Percentiles rank a stretch among this genome's conserved stretches.
These are phyloP conservation scores for Apiotrichum siamense DNA, from an alignment of 1,284 basidiomycete genomes.

Conservation along the genomic window DNA sequence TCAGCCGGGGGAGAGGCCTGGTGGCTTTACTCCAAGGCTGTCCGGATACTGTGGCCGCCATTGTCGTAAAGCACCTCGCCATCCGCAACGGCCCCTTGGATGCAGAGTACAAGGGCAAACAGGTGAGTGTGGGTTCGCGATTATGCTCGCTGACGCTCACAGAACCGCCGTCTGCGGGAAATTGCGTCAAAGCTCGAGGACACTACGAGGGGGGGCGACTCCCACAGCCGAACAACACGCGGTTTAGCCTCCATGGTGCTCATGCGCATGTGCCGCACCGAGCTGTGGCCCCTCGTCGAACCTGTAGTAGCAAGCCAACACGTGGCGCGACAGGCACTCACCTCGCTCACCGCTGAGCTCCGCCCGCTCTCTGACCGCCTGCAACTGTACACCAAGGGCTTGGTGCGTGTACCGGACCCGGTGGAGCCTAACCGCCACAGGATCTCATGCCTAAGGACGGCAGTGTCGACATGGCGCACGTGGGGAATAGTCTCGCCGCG, in stretches of 20 bases:
- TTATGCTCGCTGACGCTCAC: not conserved
- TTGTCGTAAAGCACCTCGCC: conserved; percentile 9
- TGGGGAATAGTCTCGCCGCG: conserved; percentile 6
- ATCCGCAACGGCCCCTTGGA: conserved; percentile 21
- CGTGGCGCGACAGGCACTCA: conserved; percentile 2
- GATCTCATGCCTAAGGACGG: conserved; percentile 9
- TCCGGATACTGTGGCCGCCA: conserved; percentile 3
- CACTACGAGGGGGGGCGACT: not conserved
- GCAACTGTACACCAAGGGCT: conserved; percentile 27
- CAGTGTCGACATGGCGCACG: not conserved
- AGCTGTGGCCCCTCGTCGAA: not conserved
- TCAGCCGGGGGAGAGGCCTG: conserved; percentile 17
- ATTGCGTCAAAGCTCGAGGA: conserved; percentile 12
- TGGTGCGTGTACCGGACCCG: conserved; percentile 13
- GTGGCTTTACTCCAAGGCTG: conserved; percentile 16
- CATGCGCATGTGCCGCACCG: not conserved
- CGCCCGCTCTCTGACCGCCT: conserved; percentile 12
- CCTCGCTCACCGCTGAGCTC: conserved; percentile 12
- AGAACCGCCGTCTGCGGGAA: conserved; percentile 17
- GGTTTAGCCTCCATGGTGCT: conserved; percentile 20
- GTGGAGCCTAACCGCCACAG: not conserved
- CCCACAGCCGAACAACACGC: conserved; percentile 12
- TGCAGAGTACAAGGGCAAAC: conserved; percentile 13
- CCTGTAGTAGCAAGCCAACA: not conserved
- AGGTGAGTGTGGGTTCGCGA: conserved; percentile 13